Evolutionary conservation across 176 grass and related monocot species (phyloP).

Genomic region (Leersia perrieri): DNA sequence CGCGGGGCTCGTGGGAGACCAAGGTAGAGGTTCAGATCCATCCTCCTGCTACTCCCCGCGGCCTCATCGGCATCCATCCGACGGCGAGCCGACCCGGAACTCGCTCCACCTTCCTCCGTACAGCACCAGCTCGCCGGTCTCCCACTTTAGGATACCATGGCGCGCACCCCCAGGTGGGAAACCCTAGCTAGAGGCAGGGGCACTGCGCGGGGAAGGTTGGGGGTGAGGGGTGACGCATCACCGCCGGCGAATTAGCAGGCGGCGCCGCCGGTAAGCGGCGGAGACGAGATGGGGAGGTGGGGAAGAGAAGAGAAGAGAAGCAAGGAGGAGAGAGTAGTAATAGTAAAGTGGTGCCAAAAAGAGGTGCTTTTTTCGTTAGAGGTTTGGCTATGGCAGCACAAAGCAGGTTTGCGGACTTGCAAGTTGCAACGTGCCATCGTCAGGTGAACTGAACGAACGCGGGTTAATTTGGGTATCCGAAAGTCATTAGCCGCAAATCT

Average conservation of each 20-base stretch:
- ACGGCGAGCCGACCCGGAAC: not conserved
- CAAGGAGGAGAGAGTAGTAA: not conserved
- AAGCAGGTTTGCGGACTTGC: not conserved
- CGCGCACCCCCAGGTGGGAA: constrained; percentile 21
- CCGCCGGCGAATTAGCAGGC: not conserved
- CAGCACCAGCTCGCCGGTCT: not conserved
- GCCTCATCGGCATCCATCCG: constrained; percentile 68
- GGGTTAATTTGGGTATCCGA: not conserved
- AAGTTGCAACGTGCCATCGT: not conserved
- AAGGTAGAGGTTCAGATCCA: constrained; percentile 99
- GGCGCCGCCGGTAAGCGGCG: not conserved
- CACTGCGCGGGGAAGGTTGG: not conserved
- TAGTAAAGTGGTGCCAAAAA: not conserved
- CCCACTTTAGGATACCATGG: constrained; percentile 21
- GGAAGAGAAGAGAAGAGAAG: not conserved
- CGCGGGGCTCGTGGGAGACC: constrained; percentile 75
- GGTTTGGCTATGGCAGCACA: not conserved
- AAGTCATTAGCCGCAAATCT: not conserved
- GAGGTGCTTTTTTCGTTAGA: not conserved
- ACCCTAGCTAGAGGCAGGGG: constrained; percentile 30
- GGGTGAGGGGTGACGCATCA: not conserved
- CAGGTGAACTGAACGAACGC: constrained; percentile 14
- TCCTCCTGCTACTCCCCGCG: constrained; percentile 51
- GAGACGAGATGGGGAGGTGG: not conserved
- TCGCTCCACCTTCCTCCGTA: not conserved